These are phyloP conservation scores for Suillus variegatus DNA, from an alignment of 768 basidiomycete genomes.

Conservation along the genomic window DNA sequence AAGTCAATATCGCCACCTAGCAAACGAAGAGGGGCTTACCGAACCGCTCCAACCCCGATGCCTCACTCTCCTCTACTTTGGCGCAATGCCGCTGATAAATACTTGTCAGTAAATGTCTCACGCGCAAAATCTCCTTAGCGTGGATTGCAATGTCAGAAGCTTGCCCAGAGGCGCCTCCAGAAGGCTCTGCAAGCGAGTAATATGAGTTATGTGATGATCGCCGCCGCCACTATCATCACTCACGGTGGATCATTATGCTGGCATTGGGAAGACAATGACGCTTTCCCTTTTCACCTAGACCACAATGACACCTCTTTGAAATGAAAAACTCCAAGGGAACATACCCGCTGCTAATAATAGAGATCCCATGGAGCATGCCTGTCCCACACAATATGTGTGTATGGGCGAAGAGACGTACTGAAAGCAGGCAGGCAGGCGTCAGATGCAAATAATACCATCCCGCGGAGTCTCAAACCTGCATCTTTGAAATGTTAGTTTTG, in stretches of 20 bases:
- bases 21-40: constrained; percentile 48
- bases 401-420: constrained; percentile 94
- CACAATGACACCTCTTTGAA: constrained; percentile 16
- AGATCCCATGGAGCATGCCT: constrained; percentile 96
- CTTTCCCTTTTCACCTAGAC: constrained; percentile 77
- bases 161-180: constrained; percentile 93
- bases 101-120: constrained; percentile 77
- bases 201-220: constrained; percentile 12
- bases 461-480: constrained; percentile 57
- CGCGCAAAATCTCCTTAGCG: constrained; percentile 92
- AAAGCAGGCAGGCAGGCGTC: not conserved
- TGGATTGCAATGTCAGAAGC: constrained; percentile 98
- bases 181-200: constrained; percentile 67
- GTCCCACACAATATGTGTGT: constrained; percentile 94
- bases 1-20: constrained; percentile 10
- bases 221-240: constrained; percentile 23
- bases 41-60: constrained; percentile 72
- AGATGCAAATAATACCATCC: constrained; percentile 10
- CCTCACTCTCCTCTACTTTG: constrained; percentile 61
- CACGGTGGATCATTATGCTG: constrained; percentile 98
- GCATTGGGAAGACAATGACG: constrained; percentile 91
- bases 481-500: constrained; percentile 43
- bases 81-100: constrained; percentile 91
- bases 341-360: constrained; percentile 82
- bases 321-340: constrained; percentile 18